These are phyloP conservation scores for Kregervanrija delftensis DNA, from an alignment of 805 yeast genomes.

Conservation along the genomic window DNA sequence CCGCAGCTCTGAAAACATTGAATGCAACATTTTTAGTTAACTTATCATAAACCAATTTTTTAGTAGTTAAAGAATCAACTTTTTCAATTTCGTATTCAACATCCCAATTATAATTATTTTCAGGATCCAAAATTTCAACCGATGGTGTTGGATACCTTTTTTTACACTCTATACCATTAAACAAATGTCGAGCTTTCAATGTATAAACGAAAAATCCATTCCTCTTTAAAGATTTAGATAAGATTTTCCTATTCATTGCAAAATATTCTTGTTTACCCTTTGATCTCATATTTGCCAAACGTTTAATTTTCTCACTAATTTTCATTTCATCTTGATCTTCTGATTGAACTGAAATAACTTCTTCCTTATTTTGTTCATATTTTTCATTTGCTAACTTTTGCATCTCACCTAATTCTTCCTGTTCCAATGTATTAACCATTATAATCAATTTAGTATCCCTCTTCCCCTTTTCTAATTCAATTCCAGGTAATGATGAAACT, in stretches of 20 bases:
- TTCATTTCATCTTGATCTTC: slow-evolving; percentile 13
- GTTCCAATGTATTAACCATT: slow-evolving; percentile 9
- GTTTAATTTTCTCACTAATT: slow-evolving; percentile 16
- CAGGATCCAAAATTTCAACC: slow-evolving; percentile 16
- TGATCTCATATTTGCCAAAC: slow-evolving; percentile 12
- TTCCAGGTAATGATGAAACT: slow-evolving; percentile 1
- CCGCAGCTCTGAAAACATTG: slow-evolving; percentile 5
- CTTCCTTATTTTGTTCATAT: slow-evolving; percentile 2
- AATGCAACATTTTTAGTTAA: slow-evolving; percentile 10
- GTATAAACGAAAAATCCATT: slow-evolving; percentile 30
- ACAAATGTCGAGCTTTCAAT: slow-evolving; percentile 29
- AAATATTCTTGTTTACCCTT: slow-evolving; percentile 12
- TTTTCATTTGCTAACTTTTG: slow-evolving; percentile 18
- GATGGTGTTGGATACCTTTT: slow-evolving; percentile 26
- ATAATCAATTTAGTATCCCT: slow-evolving; percentile 5
- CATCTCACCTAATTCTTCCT: slow-evolving; percentile 6
- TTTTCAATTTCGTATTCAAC: slow-evolving; percentile 19
- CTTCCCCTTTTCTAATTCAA: slow-evolving; percentile 10
- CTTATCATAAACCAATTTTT: slow-evolving; percentile 9
- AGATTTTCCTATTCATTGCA: slow-evolving; percentile 12
- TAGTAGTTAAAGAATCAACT: slow-evolving; percentile 9
- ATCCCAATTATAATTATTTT: slow-evolving; percentile 18
- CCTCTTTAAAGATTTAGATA: slow-evolving; percentile 10
- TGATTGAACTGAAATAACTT: background rate
- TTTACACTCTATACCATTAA: slow-evolving; percentile 25